Evolutionary conservation across 2,329 filamentous ascomycete genomes (phyloP).

Genomic region (Arthrobotrys sinensis): DNA sequence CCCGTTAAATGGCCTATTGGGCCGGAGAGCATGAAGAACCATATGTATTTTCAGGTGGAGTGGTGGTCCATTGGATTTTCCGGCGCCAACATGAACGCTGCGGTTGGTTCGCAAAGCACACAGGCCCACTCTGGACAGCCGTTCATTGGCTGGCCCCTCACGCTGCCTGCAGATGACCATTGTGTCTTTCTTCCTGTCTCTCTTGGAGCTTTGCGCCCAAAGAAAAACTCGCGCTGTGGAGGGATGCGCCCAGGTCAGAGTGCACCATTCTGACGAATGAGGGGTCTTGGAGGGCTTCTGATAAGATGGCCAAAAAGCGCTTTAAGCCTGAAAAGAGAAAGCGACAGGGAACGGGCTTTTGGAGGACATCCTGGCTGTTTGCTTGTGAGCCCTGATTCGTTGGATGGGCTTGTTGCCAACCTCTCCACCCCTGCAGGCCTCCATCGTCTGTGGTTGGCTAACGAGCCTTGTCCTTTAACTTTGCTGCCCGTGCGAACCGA

Average conservation of each 20-base stretch:
- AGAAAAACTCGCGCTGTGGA: slow-evolving; percentile 50
- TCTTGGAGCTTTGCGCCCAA: slow-evolving; percentile 41
- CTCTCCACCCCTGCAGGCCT: slow-evolving; percentile 12
- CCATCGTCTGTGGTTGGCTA: slow-evolving; percentile 52
- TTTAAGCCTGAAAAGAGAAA: slow-evolving; percentile 42
- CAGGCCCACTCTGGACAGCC: slow-evolving; percentile 29
- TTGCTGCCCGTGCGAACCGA: slow-evolving; percentile 59
- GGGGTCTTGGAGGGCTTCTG: slow-evolving; percentile 41
- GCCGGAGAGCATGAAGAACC: slow-evolving; percentile 24
- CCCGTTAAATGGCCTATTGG: slow-evolving; percentile 25
- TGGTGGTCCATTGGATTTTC: slow-evolving; percentile 47
- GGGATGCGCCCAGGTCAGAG: slow-evolving; percentile 37
- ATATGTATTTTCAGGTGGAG: slow-evolving; percentile 25
- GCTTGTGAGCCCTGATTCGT: slow-evolving; percentile 38
- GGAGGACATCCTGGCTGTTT: slow-evolving; percentile 21
- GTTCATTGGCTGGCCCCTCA: slow-evolving; percentile 44
- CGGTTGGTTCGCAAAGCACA: slow-evolving; percentile 57
- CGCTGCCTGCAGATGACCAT: slow-evolving; percentile 54
- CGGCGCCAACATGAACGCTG: slow-evolving; percentile 57
- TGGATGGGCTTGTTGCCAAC: slow-evolving; percentile 14
- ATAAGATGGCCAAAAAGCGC: slow-evolving; percentile 55
- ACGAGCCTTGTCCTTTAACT: slow-evolving; percentile 22
- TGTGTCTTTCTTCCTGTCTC: slow-evolving; percentile 44
- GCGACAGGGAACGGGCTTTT: slow-evolving; percentile 37
- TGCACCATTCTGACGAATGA: slow-evolving; percentile 53